phyloP scores from a whole-genome alignment of 2,329 filamentous ascomycete genomes.

The Cytospora chrysosperma region DNA sequence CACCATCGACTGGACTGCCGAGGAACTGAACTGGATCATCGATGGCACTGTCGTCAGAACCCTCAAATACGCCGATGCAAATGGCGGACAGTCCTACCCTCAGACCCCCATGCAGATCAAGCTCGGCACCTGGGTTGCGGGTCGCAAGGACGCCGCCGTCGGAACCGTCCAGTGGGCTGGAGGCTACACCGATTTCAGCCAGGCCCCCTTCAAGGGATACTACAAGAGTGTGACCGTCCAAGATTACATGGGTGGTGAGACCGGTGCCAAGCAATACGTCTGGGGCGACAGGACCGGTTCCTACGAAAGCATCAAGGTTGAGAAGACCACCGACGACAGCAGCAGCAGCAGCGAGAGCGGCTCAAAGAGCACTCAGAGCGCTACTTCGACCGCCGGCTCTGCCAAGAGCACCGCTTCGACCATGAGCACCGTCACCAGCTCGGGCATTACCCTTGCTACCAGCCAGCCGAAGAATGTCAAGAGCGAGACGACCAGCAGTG shows the following conservation, averaged over 20 bases:
- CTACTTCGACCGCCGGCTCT: slow-evolving; percentile 23
- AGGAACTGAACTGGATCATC: slow-evolving; percentile 59
- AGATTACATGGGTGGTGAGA: slow-evolving; percentile 53
- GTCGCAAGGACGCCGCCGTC: slow-evolving; percentile 44
- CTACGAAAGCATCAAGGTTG: slow-evolving; percentile 52
- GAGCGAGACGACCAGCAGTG: slow-evolving; percentile 19
- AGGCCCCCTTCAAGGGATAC: slow-evolving; percentile 54
- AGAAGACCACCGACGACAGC: slow-evolving; percentile 29
- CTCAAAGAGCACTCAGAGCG: slow-evolving; percentile 26
- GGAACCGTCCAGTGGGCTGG: slow-evolving; percentile 69
- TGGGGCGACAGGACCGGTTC: slow-evolving; percentile 51
- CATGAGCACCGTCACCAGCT: slow-evolving; percentile 11
- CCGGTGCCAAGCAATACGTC: slow-evolving; percentile 51
- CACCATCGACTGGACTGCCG: slow-evolving; percentile 64
- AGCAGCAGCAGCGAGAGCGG: slow-evolving; percentile 18
- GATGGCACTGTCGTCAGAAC: slow-evolving; percentile 48
- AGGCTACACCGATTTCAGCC: slow-evolving; percentile 51
- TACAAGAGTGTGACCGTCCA: slow-evolving; percentile 56
- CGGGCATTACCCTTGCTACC: slow-evolving; percentile 15
- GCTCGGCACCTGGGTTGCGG: slow-evolving; percentile 58
- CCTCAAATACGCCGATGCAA: slow-evolving; percentile 44
- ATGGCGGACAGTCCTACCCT: slow-evolving; percentile 59
- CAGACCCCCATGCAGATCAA: slow-evolving; percentile 69
- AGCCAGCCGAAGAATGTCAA: slow-evolving; percentile 8
- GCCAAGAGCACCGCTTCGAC: slow-evolving; percentile 16